phyloP scores from a whole-genome alignment of 495 filamentous ascomycete genomes.

The Xylaria nigripes region DNA sequence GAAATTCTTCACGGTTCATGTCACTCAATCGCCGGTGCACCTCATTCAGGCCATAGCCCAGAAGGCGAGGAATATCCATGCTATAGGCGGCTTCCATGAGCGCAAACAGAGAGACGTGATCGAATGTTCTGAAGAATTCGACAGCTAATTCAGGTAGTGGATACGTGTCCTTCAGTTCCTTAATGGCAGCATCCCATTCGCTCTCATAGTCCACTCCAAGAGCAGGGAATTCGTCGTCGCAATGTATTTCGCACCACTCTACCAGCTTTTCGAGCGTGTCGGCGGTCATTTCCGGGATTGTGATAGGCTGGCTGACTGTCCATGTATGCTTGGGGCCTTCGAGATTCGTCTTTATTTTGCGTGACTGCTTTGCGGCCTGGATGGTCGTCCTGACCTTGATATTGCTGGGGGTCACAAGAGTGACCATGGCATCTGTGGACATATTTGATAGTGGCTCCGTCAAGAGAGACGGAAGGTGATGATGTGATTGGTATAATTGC shows the following conservation, averaged over 20 bases:
- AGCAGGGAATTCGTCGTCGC: background rate
- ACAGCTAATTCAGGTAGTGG: background rate
- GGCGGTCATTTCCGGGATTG: background rate
- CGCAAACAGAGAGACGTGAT: background rate
- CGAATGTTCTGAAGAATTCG: background rate
- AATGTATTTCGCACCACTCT: background rate
- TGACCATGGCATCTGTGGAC: slow-evolving; percentile 1
- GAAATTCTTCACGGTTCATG: background rate
- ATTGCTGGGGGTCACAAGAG: background rate
- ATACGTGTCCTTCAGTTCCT: no score
- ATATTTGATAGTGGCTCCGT: background rate
- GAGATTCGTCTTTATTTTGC: background rate
- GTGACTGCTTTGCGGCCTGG: background rate
- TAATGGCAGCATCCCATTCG: no score
- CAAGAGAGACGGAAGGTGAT: background rate
- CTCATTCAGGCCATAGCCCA: background rate
- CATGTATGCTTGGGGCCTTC: background rate
- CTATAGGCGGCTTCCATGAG: background rate
- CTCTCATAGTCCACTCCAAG: background rate
- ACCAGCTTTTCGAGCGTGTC: background rate
- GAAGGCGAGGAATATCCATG: background rate
- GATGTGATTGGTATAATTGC: background rate
- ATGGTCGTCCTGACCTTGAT: background rate
- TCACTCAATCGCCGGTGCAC: background rate
- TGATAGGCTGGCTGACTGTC: background rate